These are phyloP conservation scores for Epichloe uncinata DNA, from an alignment of 2,329 filamentous ascomycete species.

Conservation along the genomic window DNA sequence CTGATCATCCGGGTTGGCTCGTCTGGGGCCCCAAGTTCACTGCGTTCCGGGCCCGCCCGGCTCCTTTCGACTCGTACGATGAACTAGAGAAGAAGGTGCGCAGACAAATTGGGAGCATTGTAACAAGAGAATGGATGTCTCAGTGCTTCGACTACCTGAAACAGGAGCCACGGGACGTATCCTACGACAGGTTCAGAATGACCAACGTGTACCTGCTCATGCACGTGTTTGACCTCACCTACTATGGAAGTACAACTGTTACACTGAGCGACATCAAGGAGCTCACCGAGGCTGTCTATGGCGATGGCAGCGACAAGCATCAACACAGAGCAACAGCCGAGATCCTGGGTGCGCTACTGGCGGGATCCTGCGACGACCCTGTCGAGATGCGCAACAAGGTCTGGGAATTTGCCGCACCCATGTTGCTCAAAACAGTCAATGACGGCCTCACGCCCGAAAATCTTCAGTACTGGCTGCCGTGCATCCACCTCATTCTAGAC, in stretches of 20 bases:
- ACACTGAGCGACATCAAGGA: conserved; percentile 83
- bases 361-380: conserved; percentile 66
- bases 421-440: conserved; percentile 74
- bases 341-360: conserved; percentile 75
- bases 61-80: conserved; percentile 60
- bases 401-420: conserved; percentile 84
- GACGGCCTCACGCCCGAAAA: conserved; percentile 93
- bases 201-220: conserved; percentile 76
- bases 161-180: conserved; percentile 78
- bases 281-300: conserved; percentile 64
- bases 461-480: conserved; percentile 86
- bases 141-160: conserved; percentile 89
- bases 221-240: conserved; percentile 80
- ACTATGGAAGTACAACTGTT: conserved; percentile 61
- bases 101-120: conserved; percentile 62
- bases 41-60: conserved; percentile 60
- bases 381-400: conserved; percentile 59
- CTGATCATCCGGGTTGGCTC: conserved; percentile 89
- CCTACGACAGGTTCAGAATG: conserved; percentile 79
- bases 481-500: conserved; percentile 78
- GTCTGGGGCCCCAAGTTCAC: conserved; percentile 86
- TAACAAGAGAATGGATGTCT: conserved; percentile 76
- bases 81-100: conserved; percentile 62
- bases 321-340: conserved; percentile 93
- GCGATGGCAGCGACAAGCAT: conserved; percentile 91